Evolutionary conservation across 306 rosid genomes (phyloP).

Genomic region (Cucurbita ficifolia): DNA sequence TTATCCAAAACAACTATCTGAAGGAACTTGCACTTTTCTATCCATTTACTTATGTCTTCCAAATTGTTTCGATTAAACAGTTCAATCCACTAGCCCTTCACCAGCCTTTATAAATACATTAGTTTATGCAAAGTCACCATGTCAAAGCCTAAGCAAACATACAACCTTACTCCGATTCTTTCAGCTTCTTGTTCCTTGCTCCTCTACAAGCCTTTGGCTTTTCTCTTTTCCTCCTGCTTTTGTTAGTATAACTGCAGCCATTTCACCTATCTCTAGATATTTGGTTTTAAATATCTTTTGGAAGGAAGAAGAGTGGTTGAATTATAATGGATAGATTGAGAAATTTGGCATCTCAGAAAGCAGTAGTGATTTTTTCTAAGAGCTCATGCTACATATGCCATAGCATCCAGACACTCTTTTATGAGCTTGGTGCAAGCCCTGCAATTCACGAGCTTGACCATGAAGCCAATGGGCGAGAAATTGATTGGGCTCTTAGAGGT

Average conservation of each 20-base stretch:
- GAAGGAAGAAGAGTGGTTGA: neutral
- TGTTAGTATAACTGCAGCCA: neutral
- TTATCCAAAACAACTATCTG: constrained; percentile 80
- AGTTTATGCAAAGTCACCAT: constrained; percentile 34
- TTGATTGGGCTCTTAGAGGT: constrained; percentile 67
- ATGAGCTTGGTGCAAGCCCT: constrained; percentile 93
- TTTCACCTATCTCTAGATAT: neutral
- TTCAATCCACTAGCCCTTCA: constrained; percentile 23
- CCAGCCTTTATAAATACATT: constrained; percentile 55
- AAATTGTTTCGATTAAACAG: constrained; percentile 17
- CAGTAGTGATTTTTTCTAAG: constrained; percentile 89
- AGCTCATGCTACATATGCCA: constrained; percentile 95
- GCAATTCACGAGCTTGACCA: constrained; percentile 83
- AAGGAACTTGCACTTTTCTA: constrained; percentile 42
- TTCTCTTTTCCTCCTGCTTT: neutral
- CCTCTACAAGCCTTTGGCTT: neutral
- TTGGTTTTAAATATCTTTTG: neutral
- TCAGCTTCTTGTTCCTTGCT: neutral
- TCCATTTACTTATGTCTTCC: constrained; percentile 26
- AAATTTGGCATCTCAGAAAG: constrained; percentile 83
- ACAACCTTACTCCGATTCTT: constrained; percentile 9
- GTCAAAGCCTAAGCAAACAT: constrained; percentile 17
- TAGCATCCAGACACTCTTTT: constrained; percentile 74
- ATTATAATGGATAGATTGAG: constrained; percentile 57
- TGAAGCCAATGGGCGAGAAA: constrained; percentile 59